Evolutionary conservation across 2,329 filamentous ascomycete species (phyloP), one percentile per base, ranked within the genome.

Genomic region (Myriosclerotinia duriaeana): DNA sequence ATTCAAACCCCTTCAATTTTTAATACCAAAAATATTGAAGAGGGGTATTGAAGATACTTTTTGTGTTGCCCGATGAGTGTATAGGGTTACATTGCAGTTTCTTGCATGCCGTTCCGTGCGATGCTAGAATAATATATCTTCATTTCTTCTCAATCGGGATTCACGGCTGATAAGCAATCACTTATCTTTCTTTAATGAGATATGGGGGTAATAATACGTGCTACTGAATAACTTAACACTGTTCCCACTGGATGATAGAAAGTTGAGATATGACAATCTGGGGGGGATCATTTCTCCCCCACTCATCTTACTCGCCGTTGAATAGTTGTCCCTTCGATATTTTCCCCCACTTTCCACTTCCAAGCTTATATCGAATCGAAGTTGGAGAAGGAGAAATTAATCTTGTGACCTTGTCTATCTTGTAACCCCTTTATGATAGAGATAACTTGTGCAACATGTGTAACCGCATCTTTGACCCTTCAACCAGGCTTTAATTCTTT

Each of bases 51-150:
- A 40, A 17, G 46, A 61, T 12, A 5, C 20, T n/a, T 40, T 38
- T 61, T 38, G 44, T 38, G 17, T 38, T 14, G 40, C 30, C 34
- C n/a, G 34, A 38, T 38, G 15, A 26, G 14, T 17, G 50, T 34
- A 36, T 60, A 60, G 30, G n/a, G 44, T 20, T 17, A 38, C 38
- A 14, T 12, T 17, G 50, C 7, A 26, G 20, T 4, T 38, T 26
- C 8, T 50, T 17, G 6, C 9, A 2, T 38, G 46, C 14, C 26
- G 36, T 44, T 40, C 14, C 38, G 9, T 38, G 22, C 30, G 46
- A 38, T 36, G 58, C 34, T 50, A 38, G n/a, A 61, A 38, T 48
- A 61, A 61, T 61, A 50, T 40, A 61, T 61, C 46, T 50, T 40
- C 34, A 50, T 40, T 26, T 40, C 11, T 61, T 38, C 34, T 61